phyloP scores from a whole-genome alignment of 352 stramenopile species.

The Phytophthora hybrid region DNA sequence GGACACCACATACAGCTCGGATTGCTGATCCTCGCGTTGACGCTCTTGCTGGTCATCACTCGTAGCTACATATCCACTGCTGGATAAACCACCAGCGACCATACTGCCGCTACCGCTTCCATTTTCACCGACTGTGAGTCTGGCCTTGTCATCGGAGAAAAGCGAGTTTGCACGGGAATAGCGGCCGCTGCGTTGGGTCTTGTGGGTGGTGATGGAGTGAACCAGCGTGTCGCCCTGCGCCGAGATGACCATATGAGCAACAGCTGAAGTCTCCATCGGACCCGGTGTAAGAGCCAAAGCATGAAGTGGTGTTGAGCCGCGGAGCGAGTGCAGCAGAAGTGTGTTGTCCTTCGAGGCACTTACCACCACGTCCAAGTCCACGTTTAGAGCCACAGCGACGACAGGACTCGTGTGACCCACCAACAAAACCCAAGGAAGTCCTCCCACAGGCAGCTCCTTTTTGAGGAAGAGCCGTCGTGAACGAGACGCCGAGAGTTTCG shows the following conservation, averaged over 20 bases:
- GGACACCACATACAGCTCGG: slow-evolving; percentile 82
- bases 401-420: slow-evolving; percentile 83
- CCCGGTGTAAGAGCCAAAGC: slow-evolving; percentile 64
- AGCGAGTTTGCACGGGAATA: slow-evolving; percentile 51
- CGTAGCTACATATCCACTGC: slow-evolving; percentile 44
- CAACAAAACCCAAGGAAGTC: slow-evolving; percentile 82
- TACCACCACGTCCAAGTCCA: slow-evolving; percentile 84
- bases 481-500: slow-evolving; percentile 78
- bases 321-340: slow-evolving; percentile 80
- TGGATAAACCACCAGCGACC: slow-evolving; percentile 46
- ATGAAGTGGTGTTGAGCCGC: slow-evolving; percentile 77
- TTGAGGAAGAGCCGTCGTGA: slow-evolving; percentile 89
- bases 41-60: slow-evolving; percentile 35
- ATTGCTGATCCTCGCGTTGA: slow-evolving; percentile 55
- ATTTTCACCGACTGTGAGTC: slow-evolving; percentile 43
- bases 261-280: slow-evolving; percentile 53
- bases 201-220: slow-evolving; percentile 64
- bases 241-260: slow-evolving; percentile 83
- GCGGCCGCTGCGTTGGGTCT: slow-evolving; percentile 40
- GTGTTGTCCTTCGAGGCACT: slow-evolving; percentile 83
- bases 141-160: slow-evolving; percentile 56
- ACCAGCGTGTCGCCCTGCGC: slow-evolving; percentile 75
- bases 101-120: slow-evolving; percentile 44
- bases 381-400: slow-evolving; percentile 81
- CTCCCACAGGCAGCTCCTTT: slow-evolving; percentile 83